These are phyloP conservation scores for Phialophora chinensis DNA, from an alignment of 2,329 filamentous ascomycete species.

Conservation along the genomic window DNA sequence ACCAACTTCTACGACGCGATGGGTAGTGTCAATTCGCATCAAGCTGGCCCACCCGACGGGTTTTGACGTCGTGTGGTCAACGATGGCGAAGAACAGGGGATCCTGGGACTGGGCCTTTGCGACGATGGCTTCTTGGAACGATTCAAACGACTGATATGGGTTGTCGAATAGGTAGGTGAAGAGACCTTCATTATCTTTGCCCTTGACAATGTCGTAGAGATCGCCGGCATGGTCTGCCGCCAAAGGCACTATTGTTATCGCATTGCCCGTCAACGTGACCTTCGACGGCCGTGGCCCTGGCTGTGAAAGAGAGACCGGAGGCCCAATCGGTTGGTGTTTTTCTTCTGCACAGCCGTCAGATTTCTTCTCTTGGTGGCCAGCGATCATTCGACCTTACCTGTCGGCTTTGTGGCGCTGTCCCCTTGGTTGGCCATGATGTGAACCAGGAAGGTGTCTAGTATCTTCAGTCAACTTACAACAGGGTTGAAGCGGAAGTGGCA, in stretches of 20 bases:
- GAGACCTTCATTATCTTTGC: constrained; percentile 40
- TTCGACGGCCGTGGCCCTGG: constrained; percentile 27
- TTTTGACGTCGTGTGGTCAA: constrained; percentile 46
- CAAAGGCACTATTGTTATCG: constrained; percentile 43
- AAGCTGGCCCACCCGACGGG: constrained; percentile 52
- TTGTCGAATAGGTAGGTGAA: constrained; percentile 53
- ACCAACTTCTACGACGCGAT: constrained; percentile 65
- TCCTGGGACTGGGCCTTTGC: constrained; percentile 43
- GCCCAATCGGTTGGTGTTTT: constrained; percentile 28
- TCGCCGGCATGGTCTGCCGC: constrained; percentile 41
- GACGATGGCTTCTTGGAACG: constrained; percentile 43
- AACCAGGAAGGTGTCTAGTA: not conserved
- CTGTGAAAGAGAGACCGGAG: constrained; percentile 18
- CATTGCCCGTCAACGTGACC: constrained; percentile 38
- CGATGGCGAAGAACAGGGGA: constrained; percentile 54
- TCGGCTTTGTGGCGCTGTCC: not conserved
- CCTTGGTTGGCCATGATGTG: not conserved
- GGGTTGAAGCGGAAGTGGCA: not conserved
- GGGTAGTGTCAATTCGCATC: constrained; percentile 55
- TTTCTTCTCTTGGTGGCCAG: no score
- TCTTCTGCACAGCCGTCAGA: constrained; percentile 8
- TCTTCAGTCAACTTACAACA: not conserved
- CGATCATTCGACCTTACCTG: not conserved
- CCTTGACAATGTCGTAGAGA: constrained; percentile 43
- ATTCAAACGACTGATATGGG: constrained; percentile 44